Conservation (phyloP, 106 monocot genomes). For the Chionographis japonica region DNA sequence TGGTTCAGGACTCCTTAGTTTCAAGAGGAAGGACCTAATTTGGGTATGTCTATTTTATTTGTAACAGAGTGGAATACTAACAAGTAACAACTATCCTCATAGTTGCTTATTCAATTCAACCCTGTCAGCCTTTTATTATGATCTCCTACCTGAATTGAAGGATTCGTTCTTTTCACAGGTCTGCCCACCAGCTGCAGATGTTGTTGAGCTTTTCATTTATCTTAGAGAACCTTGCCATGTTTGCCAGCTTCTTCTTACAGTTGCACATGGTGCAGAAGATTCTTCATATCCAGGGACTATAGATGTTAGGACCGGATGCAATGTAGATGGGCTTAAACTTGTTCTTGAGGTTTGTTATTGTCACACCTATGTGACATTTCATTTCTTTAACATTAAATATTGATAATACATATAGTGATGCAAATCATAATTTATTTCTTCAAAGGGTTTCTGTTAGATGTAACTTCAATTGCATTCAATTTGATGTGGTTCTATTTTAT, state of each 20-base stretch:
- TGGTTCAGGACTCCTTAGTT: conserved; percentile 81
- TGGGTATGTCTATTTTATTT: conserved; percentile 60
- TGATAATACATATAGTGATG: no score
- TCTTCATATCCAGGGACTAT: conserved; percentile 76
- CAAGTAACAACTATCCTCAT: neutral
- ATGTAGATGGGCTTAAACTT: conserved; percentile 80
- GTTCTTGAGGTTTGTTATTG: conserved; percentile 70
- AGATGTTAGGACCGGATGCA: conserved; percentile 82
- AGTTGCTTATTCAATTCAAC: neutral
- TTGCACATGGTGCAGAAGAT: conserved; percentile 87
- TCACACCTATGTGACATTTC: neutral
- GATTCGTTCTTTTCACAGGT: conserved; percentile 47
- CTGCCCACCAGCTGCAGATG: conserved; percentile 80
- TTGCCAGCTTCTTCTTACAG: conserved; percentile 87
- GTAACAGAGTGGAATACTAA: neutral
- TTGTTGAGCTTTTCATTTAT: conserved; percentile 95
- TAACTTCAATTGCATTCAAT: no score
- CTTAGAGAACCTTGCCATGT: conserved; percentile 95
- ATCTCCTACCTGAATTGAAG: neutral
- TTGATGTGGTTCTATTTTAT: no score
- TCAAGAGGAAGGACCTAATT: conserved; percentile 73
- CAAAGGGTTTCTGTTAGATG: no score
- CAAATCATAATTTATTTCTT: no score
- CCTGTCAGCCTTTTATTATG: neutral
- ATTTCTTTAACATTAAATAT: neutral